These are phyloP conservation scores for Rhamnella rubrinervis DNA, from an alignment of 331 rosid genomes.

Conservation along the genomic window DNA sequence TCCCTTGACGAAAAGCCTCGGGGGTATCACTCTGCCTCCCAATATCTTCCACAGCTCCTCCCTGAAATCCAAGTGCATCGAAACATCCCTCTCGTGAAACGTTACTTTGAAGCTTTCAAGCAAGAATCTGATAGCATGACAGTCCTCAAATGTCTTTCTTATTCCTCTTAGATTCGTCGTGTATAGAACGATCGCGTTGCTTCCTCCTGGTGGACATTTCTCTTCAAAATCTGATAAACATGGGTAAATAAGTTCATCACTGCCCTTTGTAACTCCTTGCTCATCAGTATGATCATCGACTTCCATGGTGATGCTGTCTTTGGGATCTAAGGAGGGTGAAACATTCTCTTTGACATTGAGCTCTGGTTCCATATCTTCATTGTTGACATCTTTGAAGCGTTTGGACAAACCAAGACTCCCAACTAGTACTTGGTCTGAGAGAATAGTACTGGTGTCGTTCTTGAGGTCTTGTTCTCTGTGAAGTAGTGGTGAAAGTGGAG, in stretches of 20 bases:
- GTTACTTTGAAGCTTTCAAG: conserved; percentile 58
- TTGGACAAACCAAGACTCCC: conserved; percentile 26
- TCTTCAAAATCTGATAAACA: conserved; percentile 66
- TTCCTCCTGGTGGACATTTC: conserved; percentile 79
- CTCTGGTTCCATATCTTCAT: conserved; percentile 39
- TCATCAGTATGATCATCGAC: conserved; percentile 17
- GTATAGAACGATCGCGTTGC: conserved; percentile 57
- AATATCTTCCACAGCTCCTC: conserved; percentile 70
- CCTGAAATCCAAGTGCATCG: conserved; percentile 75
- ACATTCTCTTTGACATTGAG: conserved; percentile 27
- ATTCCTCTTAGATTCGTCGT: conserved; percentile 84
- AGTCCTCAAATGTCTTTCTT: conserved; percentile 79
- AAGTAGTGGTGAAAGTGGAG: conserved; percentile 22
- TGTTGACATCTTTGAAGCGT: conserved; percentile 39
- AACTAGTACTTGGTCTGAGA: conserved; percentile 25
- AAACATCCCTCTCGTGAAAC: conserved; percentile 78
- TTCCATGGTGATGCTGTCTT: conserved; percentile 8
- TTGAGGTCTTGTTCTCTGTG: conserved; percentile 35
- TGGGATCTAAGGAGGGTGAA: conserved; percentile 17
- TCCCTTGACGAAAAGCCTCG: conserved; percentile 83
- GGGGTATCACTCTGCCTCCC: conserved; percentile 74
- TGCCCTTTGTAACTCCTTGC: too few species aligned
- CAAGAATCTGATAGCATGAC: conserved; percentile 63
- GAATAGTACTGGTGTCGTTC: conserved; percentile 28
- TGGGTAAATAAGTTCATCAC: conserved; percentile 22